Evolutionary conservation across 1,139 yeast genomes (phyloP), one percentile per base, ranked within the genome.

Genomic region (Saccharomyces hybrid): DNA sequence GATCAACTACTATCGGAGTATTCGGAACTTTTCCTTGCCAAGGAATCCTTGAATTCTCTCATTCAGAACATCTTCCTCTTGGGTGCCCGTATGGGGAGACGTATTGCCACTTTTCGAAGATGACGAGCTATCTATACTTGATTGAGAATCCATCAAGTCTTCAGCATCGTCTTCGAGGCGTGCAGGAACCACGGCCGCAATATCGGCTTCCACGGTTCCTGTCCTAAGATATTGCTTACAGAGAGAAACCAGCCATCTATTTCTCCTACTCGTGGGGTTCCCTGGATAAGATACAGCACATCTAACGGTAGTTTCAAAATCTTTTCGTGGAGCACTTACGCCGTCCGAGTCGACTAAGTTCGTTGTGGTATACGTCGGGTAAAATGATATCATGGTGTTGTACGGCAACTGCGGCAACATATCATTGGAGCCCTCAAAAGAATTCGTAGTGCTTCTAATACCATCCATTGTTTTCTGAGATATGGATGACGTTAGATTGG

Each of bases 241-340:
- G 41, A 90, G 73, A 1, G 90, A 78, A 44, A 86, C 67, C 34
- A 89, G 75, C 53, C 90, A 70, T 59, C 84, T 73, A 66, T 89
- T 87, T 64, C 86, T 87, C 51, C 96, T 74, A 31, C 82, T 79
- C 76, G 83, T 78, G 8, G 78, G 50, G 51, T 64, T 75, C 1
- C 93, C 95, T 0, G 90, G 90, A 48, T 88, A 76, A 56, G 78
- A 81, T 8, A 88, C 76, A 79, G 86, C 81, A 2, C 97, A 96
- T 50, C 87, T 78, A 2, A 89, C 81, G 52, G 83, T 82, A 1
- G 90, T 83, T 51, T 78, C 75, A 65, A 73, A 55, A 21, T 29
- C n/a, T 28, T 50, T 38, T 11, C 50, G 48, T 31, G 47, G n/a
- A 14, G 28, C 42, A 19, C 28, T 48, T 46, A 14, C 7, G 42